A percentile compares a stretch with the other conserved stretches of the same genome.
These are phyloP conservation scores for Amaranthus palmeri DNA, from an alignment of 148 eudicot species.

Conservation along the genomic window DNA sequence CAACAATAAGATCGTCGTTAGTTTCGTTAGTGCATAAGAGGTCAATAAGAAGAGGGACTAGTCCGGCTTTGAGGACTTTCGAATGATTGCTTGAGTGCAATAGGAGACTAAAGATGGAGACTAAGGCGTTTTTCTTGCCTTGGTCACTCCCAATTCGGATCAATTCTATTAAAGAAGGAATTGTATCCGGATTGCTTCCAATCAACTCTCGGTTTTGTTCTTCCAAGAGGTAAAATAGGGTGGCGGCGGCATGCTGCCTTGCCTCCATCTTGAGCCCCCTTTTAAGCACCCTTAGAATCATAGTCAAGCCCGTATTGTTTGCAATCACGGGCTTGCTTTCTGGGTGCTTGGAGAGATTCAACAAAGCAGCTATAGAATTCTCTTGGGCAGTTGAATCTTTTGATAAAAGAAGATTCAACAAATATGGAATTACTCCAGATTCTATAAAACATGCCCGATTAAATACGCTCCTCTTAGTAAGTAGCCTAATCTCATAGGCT, in stretches of 20 bases:
- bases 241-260: slow-evolving; percentile 68
- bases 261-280: slow-evolving; percentile 58
- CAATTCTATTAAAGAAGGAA: slow-evolving; percentile 55
- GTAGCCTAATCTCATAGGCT: slow-evolving; percentile 61
- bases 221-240: slow-evolving; percentile 66
- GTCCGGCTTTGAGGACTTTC: slow-evolving; percentile 46
- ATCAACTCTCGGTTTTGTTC: slow-evolving; percentile 56
- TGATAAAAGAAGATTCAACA: slow-evolving; percentile 47
- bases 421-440: slow-evolving; percentile 49
- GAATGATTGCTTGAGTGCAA: slow-evolving; percentile 50
- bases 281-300: slow-evolving; percentile 42
- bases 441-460: slow-evolving; percentile 72
- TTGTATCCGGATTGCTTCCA: slow-evolving; percentile 45
- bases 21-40: slow-evolving; percentile 35
- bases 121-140: slow-evolving; percentile 63
- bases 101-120: slow-evolving; percentile 57
- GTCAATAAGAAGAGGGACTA: slow-evolving; percentile 48
- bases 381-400: slow-evolving; percentile 47
- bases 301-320: slow-evolving; percentile 48
- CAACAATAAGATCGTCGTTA: slow-evolving; percentile 48
- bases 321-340: slow-evolving; percentile 42
- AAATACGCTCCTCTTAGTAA: slow-evolving; percentile 61
- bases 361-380: slow-evolving; percentile 59
- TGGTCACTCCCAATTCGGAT: slow-evolving; percentile 44
- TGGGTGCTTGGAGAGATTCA: slow-evolving; percentile 66